Base-by-base conservation (phyloP, 306 rosid species). In the Rosa rugosa region DNA sequence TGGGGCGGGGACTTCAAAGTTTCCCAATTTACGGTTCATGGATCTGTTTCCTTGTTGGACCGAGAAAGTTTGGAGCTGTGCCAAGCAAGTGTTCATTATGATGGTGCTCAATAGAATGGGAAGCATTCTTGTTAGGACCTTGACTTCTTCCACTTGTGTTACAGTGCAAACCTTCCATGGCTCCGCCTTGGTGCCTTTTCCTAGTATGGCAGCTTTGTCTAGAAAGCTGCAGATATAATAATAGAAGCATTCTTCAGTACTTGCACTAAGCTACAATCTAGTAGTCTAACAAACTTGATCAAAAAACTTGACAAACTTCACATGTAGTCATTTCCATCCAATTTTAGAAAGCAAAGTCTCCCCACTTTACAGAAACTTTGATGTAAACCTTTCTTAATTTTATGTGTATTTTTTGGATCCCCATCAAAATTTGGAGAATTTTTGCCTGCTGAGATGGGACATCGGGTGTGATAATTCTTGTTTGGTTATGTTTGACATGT, bases 1-100 rank as follows among this genome's bases (percentile, higher is more conserved):
- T 54, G 96, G 86, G 1, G 96, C 89, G 0, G 98, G 98, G 16
- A 94, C 89, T 18, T 80, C 79, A 4, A 88, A 34, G 23, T 81
- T 68, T 50, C 94, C 98, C 17, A 94, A 75, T 25, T 85, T 69
- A 8, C 80, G 89, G 83, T 90, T 75, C 94, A 89, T 90, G 44
- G 75, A 57, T 16, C 20, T 4, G 57, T 67, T 84, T 16, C 97
- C 97, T 85, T 94, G 98, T 78, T 85, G 87, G 18, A 94, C 89
- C 34, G 96, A 94, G 83, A 91, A 94, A 51, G 98, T 94, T 76
- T 93, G 98, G 49, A 93, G 97, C 40, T 93, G 98, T 45, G 98
- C 98, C 54, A 94, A 59, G 73, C 97, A 91, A 3, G 98, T 94
- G 89, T 94, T 94, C 89, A 94, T 86, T 72, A 94, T 85, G 49